These are phyloP conservation scores for Verbena officinalis DNA, from an alignment of 257 asterid species.

Conservation along the genomic window DNA sequence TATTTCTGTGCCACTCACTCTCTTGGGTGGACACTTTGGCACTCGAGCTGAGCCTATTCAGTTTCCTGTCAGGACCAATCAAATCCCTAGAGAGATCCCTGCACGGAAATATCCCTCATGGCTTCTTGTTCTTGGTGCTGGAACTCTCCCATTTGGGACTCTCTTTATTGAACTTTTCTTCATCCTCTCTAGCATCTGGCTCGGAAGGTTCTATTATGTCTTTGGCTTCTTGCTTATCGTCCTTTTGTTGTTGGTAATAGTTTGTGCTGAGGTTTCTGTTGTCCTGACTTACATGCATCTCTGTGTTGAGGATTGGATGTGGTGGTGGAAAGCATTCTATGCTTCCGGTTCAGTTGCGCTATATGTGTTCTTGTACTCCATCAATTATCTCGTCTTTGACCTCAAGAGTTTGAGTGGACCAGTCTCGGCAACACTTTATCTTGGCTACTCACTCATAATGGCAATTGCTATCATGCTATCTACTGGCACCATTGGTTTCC, in stretches of 20 bases:
- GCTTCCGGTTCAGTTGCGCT: conserved; percentile 79
- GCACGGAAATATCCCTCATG: conserved; percentile 71
- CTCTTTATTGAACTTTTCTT: conserved; percentile 86
- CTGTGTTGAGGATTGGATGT: conserved; percentile 86
- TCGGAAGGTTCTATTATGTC: conserved; percentile 75
- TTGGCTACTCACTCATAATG: conserved; percentile 75
- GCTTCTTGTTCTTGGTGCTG: conserved; percentile 87
- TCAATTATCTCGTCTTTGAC: conserved; percentile 75
- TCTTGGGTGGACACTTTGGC: conserved; percentile 70
- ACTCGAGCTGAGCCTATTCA: conserved; percentile 56
- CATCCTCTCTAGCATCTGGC: conserved; percentile 83
- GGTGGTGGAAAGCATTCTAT: conserved; percentile 95
- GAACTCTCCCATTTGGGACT: conserved; percentile 88
- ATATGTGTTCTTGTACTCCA: conserved; percentile 71
- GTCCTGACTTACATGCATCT: conserved; percentile 87
- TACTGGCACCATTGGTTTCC: conserved; percentile 76
- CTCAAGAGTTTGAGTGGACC: conserved; percentile 85
- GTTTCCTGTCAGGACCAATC: conserved; percentile 76
- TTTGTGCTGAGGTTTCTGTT: conserved; percentile 75
- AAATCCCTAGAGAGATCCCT: conserved; percentile 81
- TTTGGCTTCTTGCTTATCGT: conserved; percentile 78
- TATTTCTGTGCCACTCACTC: conserved; percentile 80
- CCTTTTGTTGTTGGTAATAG: conserved; percentile 55
- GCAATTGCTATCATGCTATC: conserved; percentile 73
- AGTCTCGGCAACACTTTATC: conserved; percentile 66